Evolutionary conservation across 495 filamentous ascomycete genomes (phyloP).

Genomic region (Paragyromitra xinjiangensis): DNA sequence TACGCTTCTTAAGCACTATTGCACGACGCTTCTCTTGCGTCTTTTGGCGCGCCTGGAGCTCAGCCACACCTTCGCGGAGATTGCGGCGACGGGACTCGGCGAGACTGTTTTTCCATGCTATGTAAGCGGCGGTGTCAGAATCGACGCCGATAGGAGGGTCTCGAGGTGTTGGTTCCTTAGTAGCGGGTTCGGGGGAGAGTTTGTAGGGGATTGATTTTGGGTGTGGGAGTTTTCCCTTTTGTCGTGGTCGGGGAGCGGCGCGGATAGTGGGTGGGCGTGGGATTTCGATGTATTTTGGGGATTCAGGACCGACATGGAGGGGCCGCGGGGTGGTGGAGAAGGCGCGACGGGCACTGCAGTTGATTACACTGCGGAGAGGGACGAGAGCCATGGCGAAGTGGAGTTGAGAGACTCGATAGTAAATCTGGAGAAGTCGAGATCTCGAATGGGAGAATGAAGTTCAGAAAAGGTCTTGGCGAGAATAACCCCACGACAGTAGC

Average conservation of each 20-base stretch:
- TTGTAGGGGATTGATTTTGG: constrained; percentile 71
- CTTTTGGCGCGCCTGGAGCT: constrained; percentile 67
- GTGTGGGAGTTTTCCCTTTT: constrained; percentile 75
- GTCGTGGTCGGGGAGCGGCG: constrained; percentile 59
- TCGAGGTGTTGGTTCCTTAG: constrained; percentile 56
- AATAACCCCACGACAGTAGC: constrained; percentile 18
- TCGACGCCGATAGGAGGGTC: constrained; percentile 27
- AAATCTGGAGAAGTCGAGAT: not conserved
- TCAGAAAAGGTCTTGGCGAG: constrained; percentile 24
- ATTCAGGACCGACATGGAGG: constrained; percentile 68
- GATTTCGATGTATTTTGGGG: constrained; percentile 76
- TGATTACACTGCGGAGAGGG: constrained; percentile 8
- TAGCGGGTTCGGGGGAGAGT: constrained; percentile 64
- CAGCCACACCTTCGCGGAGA: constrained; percentile 69
- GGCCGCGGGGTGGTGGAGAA: constrained; percentile 61
- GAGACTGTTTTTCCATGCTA: constrained; percentile 71
- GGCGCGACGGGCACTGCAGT: constrained; percentile 54
- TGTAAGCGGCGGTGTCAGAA: constrained; percentile 62
- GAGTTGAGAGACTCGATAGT: not conserved
- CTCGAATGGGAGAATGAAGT: constrained; percentile 1
- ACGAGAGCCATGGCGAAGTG: constrained; percentile 35
- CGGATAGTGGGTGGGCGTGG: constrained; percentile 62
- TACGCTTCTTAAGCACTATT: constrained; percentile 6
- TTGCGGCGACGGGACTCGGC: constrained; percentile 69
- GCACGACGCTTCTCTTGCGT: constrained; percentile 5